Evolutionary conservation across 441 rosid species (phyloP), one percentile per base, ranked within the genome.

Genomic region (Pelargonium myrrhifolium): DNA sequence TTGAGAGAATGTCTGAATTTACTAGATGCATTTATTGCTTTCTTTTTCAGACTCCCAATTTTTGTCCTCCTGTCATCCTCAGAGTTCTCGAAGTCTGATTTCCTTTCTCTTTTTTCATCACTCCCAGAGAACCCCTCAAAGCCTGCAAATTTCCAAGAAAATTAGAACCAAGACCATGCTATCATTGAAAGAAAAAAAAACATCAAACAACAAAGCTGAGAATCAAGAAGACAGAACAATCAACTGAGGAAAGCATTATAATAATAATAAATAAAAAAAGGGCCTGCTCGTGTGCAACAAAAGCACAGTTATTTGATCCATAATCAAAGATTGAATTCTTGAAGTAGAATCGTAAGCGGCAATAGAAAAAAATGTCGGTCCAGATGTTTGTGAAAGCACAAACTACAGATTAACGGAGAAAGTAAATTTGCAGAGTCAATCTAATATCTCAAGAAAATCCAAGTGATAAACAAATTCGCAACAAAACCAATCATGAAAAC

Each of bases 21-120:
- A 8, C 96, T 76, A 63, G 98, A 92, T 0, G 96, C 98, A 80
- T 86, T 79, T 64, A 94, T 69, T 0, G 99, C 99, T 76, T 92
- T 94, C 87, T 92, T 92, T 66, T 90, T 94, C 82, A 94, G 65
- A 14, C 94, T 77, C 22, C 93, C 98, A 26, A 94, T 90, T 74
- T 94, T 87, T 1, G 98, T 90, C 72, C 92, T 85, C 86, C 99
- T 88, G 82, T 94, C 99, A 68, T 94, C 99, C 82, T 94, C 99
- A 0, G 99, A 95, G 83, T 87, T 89, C 80, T 94, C 99, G 65
- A 94, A 89, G 78, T 94, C 99, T 9, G 97, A 89, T 55, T 80
- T 92, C 80, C 98, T 80, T 73, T 95, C 98, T 74, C 93, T 92
- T 79, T 84, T 92, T 81, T 92, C 99, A 72, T 95, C 98, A 71